Percentiles rank a stretch among this genome's conserved stretches.
phyloP scores from a whole-genome alignment of 1,284 basidiomycete species.

The Boletus smithii region DNA sequence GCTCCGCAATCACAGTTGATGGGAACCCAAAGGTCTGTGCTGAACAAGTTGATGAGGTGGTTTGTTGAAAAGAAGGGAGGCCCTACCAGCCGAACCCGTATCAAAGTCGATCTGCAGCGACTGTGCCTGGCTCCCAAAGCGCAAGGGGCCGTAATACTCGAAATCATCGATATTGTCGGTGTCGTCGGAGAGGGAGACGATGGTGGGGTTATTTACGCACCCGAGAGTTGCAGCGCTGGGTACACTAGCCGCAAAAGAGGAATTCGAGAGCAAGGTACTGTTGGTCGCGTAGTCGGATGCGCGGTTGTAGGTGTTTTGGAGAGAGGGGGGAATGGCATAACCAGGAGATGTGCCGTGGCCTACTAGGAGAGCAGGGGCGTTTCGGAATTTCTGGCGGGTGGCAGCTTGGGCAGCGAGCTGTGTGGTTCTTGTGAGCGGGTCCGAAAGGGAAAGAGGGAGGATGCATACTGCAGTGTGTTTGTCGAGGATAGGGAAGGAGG shows the following conservation, averaged over 20 bases:
- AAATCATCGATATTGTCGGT: constrained; percentile 37
- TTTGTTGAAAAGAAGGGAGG: not conserved
- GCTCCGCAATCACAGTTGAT: constrained; percentile 40
- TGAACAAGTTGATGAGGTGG: not conserved
- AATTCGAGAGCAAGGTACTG: not conserved
- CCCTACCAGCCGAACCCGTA: constrained; percentile 49
- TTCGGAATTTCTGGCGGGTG: constrained; percentile 18
- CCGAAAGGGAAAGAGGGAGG: not conserved
- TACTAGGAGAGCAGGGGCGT: constrained; percentile 18
- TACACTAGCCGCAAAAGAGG: not conserved
- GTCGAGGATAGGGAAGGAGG: constrained; percentile 1
- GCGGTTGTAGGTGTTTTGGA: constrained; percentile 16
- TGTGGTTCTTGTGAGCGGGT: constrained; percentile 1
- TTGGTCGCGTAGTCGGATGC: constrained; percentile 21
- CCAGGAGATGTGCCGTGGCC: constrained; percentile 6
- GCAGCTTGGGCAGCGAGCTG: constrained; percentile 20
- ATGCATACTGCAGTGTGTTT: constrained; percentile 13
- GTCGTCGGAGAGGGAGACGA: constrained; percentile 21
- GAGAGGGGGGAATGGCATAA: constrained; percentile 16
- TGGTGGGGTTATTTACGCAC: not conserved
- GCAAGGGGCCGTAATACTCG: constrained; percentile 49
- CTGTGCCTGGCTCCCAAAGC: constrained; percentile 49
- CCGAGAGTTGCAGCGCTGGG: not conserved
- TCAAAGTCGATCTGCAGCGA: constrained; percentile 50
- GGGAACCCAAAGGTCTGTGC: constrained; percentile 50